phyloP scores from a whole-genome alignment of 257 asterid species.

The Solanum megistacrolobum region DNA sequence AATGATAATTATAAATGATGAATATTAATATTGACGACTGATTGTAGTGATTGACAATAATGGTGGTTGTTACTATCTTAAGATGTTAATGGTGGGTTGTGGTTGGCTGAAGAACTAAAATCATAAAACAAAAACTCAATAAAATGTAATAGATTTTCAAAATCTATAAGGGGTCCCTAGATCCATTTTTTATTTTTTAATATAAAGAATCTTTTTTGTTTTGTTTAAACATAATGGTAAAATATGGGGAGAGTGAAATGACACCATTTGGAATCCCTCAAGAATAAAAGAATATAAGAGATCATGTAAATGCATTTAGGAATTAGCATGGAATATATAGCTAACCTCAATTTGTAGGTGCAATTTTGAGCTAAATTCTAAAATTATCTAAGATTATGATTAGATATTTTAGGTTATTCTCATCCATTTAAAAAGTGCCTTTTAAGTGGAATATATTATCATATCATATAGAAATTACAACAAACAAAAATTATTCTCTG shows the following conservation, averaged over 20 bases:
- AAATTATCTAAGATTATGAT: neutral
- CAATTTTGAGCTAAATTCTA: neutral
- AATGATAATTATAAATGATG: neutral
- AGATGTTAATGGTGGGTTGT: neutral
- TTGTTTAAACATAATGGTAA: neutral
- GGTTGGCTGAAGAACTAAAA: neutral
- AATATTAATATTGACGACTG: no score
- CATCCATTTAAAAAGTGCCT: neutral
- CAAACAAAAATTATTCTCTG: neutral
- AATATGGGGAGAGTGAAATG: neutral
- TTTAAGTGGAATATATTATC: neutral
- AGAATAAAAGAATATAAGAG: neutral
- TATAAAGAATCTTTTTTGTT: neutral
- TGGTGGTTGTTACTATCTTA: neutral
- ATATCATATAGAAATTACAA: neutral
- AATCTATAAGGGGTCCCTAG: neutral
- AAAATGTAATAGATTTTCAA: neutral
- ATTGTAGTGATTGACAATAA: neutral
- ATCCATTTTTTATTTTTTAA: neutral
- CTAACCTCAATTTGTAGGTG: neutral
- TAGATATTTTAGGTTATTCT: neutral
- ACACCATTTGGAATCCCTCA: neutral
- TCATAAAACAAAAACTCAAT: neutral
- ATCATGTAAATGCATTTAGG: neutral
- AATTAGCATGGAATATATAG: neutral